Evolutionary conservation across 176 grass and related monocot genomes (phyloP).

Genomic region (Triticum dicoccoides): DNA sequence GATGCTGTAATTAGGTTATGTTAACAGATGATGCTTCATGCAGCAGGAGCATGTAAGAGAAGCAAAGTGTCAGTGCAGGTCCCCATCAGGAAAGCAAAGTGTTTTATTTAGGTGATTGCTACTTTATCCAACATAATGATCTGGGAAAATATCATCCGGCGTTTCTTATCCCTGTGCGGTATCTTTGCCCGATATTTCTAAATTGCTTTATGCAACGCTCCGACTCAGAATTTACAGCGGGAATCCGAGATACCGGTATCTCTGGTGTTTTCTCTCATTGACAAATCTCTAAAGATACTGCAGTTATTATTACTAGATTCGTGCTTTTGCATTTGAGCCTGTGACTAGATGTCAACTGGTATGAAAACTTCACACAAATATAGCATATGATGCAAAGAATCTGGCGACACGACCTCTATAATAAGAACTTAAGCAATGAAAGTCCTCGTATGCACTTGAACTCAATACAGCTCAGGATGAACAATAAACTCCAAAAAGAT

Average conservation of each 20-base stretch:
- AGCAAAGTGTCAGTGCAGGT: slow-evolving; percentile 52
- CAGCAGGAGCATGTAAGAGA: slow-evolving; percentile 26
- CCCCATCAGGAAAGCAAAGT: slow-evolving; percentile 30
- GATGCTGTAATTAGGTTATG: slow-evolving; percentile 18
- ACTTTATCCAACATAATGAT: slow-evolving; percentile 42
- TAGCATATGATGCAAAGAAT: slow-evolving; percentile 18
- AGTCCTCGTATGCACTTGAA: too few species aligned
- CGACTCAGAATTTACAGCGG: slow-evolving; percentile 17
- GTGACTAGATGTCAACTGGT: slow-evolving; percentile 13
- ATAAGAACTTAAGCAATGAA: not conserved
- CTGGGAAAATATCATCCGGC: slow-evolving; percentile 15
- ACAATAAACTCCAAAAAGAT: too few species aligned
- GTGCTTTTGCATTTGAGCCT: not conserved
- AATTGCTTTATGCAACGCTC: not conserved
- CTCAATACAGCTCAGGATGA: too few species aligned
- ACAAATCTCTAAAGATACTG: slow-evolving; percentile 8
- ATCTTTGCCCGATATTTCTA: not conserved
- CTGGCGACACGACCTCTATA: not conserved
- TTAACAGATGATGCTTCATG: slow-evolving; percentile 22
- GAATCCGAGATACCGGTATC: not conserved
- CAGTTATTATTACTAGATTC: not conserved
- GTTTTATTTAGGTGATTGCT: slow-evolving; percentile 26
- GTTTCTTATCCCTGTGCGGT: slow-evolving; percentile 21
- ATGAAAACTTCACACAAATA: not conserved
- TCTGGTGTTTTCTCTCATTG: not conserved